Conservation (phyloP, 805 yeast genomes). For the Soucietia sequanensis region DNA sequence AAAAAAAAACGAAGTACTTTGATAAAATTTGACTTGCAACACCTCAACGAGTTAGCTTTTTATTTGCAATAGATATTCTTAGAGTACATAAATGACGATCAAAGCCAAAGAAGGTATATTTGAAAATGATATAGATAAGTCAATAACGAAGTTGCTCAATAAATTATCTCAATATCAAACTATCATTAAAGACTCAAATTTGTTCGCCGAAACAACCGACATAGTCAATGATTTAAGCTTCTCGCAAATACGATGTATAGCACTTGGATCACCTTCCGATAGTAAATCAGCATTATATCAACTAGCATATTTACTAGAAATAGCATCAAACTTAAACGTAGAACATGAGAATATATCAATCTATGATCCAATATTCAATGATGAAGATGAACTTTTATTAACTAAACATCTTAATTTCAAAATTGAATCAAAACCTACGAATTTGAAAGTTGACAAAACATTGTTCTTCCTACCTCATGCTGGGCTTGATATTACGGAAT, state of each 20-base stretch:
- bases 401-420: conserved; percentile 10
- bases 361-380: conserved; percentile 65
- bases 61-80: no score
- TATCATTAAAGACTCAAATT: conserved; percentile 14
- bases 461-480: conserved; percentile 77
- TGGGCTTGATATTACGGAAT: conserved; percentile 53
- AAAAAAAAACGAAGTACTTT: no score
- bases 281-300: conserved; percentile 65
- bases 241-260: conserved; percentile 57
- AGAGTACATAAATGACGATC: no score
- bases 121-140: no score
- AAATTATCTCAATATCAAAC: conserved; percentile 3
- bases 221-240: no score
- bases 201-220: conserved; percentile 24
- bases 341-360: conserved; percentile 35
- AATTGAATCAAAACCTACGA: conserved; percentile 15
- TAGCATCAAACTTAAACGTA: conserved; percentile 25
- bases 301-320: conserved; percentile 52
- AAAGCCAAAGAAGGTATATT: no score
- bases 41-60: no score
- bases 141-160: neutral
- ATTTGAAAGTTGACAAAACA: conserved; percentile 12
- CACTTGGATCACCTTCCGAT: conserved; percentile 64
- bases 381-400: conserved; percentile 39
- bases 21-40: no score